These are phyloP conservation scores for Fusarium lateritium DNA, from an alignment of 2,329 filamentous ascomycete genomes.

Conservation along the genomic window DNA sequence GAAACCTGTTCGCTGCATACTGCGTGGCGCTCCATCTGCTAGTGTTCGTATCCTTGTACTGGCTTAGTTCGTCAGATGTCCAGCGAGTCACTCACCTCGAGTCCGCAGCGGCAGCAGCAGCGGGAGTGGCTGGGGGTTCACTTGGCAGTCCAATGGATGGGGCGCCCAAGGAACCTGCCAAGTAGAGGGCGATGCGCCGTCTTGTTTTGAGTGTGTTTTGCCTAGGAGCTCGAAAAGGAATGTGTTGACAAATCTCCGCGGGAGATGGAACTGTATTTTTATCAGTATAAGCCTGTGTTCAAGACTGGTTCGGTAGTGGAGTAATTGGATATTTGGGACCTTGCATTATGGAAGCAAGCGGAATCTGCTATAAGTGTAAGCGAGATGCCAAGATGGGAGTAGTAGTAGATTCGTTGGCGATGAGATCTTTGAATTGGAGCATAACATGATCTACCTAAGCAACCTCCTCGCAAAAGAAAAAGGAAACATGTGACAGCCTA, in stretches of 20 bases:
- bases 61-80: conserved; percentile 79
- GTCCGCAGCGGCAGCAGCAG: conserved; percentile 61
- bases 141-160: conserved; percentile 48
- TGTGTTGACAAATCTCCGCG: conserved; percentile 16
- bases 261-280: conserved; percentile 35
- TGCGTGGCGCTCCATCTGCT: conserved; percentile 90
- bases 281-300: conserved; percentile 19
- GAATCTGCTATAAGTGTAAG: conserved; percentile 16
- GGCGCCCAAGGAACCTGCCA: conserved; percentile 46
- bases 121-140: conserved; percentile 59
- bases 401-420: conserved; percentile 11
- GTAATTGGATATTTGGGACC: conserved; percentile 27
- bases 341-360: conserved; percentile 23
- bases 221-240: conserved; percentile 22
- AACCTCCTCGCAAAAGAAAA: conserved; percentile 8
- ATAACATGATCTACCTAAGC: conserved; percentile 38
- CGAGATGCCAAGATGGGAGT: conserved; percentile 27
- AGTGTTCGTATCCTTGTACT: conserved; percentile 89
- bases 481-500: conserved; percentile 20
- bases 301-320: conserved; percentile 18
- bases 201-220: conserved; percentile 33
- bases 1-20: conserved; percentile 95
- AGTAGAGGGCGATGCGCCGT: conserved; percentile 37
- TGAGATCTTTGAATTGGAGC: conserved; percentile 18
- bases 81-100: conserved; percentile 73